These are phyloP conservation scores for Cichorium intybus DNA, from an alignment of 140 eudicot genomes.

Conservation along the genomic window DNA sequence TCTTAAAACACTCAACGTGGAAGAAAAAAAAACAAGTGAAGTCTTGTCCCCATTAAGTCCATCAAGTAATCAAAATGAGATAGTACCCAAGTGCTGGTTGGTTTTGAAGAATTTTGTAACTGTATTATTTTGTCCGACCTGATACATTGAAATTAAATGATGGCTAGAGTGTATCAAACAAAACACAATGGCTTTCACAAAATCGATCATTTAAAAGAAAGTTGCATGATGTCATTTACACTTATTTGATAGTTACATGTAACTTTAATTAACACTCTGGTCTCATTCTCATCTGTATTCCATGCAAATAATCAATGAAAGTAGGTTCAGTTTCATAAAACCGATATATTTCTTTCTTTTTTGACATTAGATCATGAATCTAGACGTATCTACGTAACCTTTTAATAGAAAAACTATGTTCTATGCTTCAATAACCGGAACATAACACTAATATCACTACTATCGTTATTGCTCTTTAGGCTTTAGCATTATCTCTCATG, in stretches of 20 bases:
- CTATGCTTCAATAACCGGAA: constrained; percentile 15
- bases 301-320: background rate
- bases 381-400: constrained; percentile 1
- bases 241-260: background rate
- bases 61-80: background rate
- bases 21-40: too few relatives aligned
- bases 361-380: constrained; percentile 14
- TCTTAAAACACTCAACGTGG: too few relatives aligned
- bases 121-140: constrained; percentile 13
- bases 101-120: constrained; percentile 1
- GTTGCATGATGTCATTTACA: constrained; percentile 5
- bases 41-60: too few relatives aligned
- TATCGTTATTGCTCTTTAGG: constrained; percentile 5
- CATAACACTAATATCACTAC: background rate
- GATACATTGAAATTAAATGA: constrained; percentile 6
- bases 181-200: background rate
- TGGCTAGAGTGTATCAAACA: constrained; percentile 10
- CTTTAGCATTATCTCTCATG: constrained; percentile 8
- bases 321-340: constrained; percentile 15
- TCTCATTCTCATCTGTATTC: background rate
- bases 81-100: background rate
- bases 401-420: constrained; percentile 9
- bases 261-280: background rate
- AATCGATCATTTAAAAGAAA: background rate
- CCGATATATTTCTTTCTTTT: constrained; percentile 8